Evolutionary conservation across 1,284 basidiomycete genomes (phyloP).

Genomic region (Cryptococcus amylolentus): DNA sequence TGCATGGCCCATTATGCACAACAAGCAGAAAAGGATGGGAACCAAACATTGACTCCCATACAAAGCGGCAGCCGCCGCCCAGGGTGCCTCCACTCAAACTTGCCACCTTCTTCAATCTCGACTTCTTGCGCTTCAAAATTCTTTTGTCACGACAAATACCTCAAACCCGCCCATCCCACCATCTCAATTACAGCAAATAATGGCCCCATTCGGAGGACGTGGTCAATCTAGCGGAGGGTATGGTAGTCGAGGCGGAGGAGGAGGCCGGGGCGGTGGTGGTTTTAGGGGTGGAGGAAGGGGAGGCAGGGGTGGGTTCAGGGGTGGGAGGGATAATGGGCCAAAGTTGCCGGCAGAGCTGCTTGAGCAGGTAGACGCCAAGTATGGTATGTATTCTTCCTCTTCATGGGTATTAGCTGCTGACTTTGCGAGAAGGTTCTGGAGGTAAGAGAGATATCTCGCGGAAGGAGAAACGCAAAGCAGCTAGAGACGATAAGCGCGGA

Average conservation of each 20-base stretch:
- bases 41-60: too few relatives aligned
- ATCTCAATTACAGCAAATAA: slow-evolving; percentile 45
- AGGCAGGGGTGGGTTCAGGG: slow-evolving; percentile 1
- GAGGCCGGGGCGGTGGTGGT: too few relatives aligned
- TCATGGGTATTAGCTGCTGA: neutral
- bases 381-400: slow-evolving; percentile 19
- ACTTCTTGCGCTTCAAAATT: too few relatives aligned
- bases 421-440: neutral
- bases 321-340: slow-evolving; percentile 15
- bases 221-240: neutral
- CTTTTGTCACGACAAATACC: too few relatives aligned
- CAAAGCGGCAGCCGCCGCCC: too few relatives aligned
- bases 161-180: too few relatives aligned
- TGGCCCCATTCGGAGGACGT: slow-evolving; percentile 21
- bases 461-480: slow-evolving; percentile 17
- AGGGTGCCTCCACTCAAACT: too few relatives aligned
- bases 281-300: slow-evolving; percentile 6
- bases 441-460: slow-evolving; percentile 1
- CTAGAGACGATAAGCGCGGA: slow-evolving; percentile 9
- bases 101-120: too few relatives aligned
- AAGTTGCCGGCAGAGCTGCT: slow-evolving; percentile 37
- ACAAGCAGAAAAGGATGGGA: too few relatives aligned
- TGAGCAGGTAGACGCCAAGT: slow-evolving; percentile 33
- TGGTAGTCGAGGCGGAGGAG: neutral
- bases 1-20: too few relatives aligned